Percentiles rank a stretch among this genome's conserved stretches.
These are phyloP conservation scores for Kwoniella newhampshirensis DNA, from an alignment of 768 basidiomycete species.

Conservation along the genomic window DNA sequence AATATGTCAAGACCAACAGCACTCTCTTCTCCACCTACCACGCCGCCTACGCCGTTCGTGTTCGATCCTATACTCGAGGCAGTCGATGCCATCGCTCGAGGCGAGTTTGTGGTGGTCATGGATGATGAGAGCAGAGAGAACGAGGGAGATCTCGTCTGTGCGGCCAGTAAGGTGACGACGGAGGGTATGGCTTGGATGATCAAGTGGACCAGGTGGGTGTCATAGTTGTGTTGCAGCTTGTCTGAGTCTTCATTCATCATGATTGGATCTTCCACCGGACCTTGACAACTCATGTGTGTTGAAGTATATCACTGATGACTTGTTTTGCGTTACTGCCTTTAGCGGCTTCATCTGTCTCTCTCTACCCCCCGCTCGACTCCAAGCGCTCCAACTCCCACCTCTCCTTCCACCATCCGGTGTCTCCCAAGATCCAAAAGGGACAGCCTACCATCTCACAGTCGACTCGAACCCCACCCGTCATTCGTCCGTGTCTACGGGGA, in stretches of 20 bases:
- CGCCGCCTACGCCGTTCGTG: slow-evolving; percentile 42
- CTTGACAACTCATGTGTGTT: too few species aligned
- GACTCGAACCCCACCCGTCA: slow-evolving; percentile 65
- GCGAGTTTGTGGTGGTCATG: slow-evolving; percentile 95
- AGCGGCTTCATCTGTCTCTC: slow-evolving; percentile 95
- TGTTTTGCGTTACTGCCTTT: neutral
- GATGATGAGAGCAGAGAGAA: slow-evolving; percentile 96
- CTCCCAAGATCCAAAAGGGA: slow-evolving; percentile 77
- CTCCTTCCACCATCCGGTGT: slow-evolving; percentile 38
- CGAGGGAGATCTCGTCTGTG: slow-evolving; percentile 92
- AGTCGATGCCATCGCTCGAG: slow-evolving; percentile 68
- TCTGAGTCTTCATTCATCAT: too few species aligned
- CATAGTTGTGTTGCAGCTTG: too few species aligned
- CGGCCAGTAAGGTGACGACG: slow-evolving; percentile 77
- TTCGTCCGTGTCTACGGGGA: slow-evolving; percentile 87
- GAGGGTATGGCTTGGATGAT: slow-evolving; percentile 99
- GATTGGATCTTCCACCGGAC: too few species aligned
- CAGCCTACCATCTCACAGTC: slow-evolving; percentile 93
- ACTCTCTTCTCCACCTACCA: slow-evolving; percentile 15
- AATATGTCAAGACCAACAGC: slow-evolving; percentile 40
- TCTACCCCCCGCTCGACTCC: slow-evolving; percentile 71
- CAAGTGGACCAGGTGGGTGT: slow-evolving; percentile 77
- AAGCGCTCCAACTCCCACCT: slow-evolving; percentile 73
- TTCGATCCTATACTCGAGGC: slow-evolving; percentile 84
- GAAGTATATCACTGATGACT: too few species aligned